Evolutionary conservation across 352 stramenopile species (phyloP).

Genomic region (Phytophthora capsici): DNA sequence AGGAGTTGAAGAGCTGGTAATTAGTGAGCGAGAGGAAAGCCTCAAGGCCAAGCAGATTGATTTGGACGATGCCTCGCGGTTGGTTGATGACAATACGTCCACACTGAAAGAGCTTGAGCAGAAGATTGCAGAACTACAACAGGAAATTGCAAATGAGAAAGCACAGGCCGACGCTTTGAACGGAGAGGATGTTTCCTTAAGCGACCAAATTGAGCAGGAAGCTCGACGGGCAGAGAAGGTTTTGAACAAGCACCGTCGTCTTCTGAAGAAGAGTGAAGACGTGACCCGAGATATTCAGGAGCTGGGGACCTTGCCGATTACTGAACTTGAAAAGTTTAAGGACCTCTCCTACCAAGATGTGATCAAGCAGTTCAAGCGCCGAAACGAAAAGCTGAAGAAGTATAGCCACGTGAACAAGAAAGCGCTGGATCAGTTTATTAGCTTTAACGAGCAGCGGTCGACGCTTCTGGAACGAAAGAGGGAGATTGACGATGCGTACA

Average conservation of each 20-base stretch:
- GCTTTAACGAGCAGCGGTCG: slow-evolving; percentile 94
- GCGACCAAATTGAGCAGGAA: slow-evolving; percentile 88
- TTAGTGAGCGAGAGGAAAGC: slow-evolving; percentile 70
- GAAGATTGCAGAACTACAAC: slow-evolving; percentile 60
- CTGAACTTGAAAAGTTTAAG: slow-evolving; percentile 94
- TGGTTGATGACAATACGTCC: slow-evolving; percentile 70
- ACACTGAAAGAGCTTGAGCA: slow-evolving; percentile 70
- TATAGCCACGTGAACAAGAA: slow-evolving; percentile 99
- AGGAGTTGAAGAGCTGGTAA: slow-evolving; percentile 63
- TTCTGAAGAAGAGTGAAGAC: slow-evolving; percentile 93
- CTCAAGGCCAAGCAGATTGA: slow-evolving; percentile 92
- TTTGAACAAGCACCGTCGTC: slow-evolving; percentile 76
- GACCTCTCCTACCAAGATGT: slow-evolving; percentile 89
- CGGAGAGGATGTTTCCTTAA: slow-evolving; percentile 62
- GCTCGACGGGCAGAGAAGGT: slow-evolving; percentile 83
- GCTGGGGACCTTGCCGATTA: slow-evolving; percentile 95
- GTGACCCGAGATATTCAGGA: slow-evolving; percentile 97
- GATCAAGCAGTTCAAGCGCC: slow-evolving; percentile 94
- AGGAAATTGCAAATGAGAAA: slow-evolving; percentile 59
- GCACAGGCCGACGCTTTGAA: slow-evolving; percentile 56
- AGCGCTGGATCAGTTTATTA: slow-evolving; percentile 99
- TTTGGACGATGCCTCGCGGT: slow-evolving; percentile 79
- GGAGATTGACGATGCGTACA: slow-evolving; percentile 96
- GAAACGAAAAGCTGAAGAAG: slow-evolving; percentile 97
- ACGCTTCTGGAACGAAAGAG: slow-evolving; percentile 94